These are phyloP conservation scores for Saccharomycopsis javanensis DNA, from an alignment of 805 yeast genomes.

Conservation along the genomic window DNA sequence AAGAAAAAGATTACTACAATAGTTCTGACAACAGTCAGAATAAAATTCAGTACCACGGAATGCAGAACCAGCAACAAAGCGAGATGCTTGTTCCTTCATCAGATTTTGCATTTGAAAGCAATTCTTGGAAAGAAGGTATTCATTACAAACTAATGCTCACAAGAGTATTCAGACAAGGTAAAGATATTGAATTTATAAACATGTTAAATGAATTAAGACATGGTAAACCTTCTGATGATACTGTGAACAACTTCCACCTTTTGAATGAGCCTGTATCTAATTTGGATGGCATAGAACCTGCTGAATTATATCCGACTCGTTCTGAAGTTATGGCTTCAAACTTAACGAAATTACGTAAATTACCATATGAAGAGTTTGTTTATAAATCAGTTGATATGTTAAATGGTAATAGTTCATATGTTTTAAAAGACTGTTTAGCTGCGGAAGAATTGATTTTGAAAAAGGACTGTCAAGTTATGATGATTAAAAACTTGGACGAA, in stretches of 20 bases:
- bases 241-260: slow-evolving; percentile 39
- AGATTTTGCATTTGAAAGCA: slow-evolving; percentile 55
- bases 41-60: not conserved
- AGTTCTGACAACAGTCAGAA: slow-evolving; percentile 14
- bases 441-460: slow-evolving; percentile 49
- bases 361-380: slow-evolving; percentile 35
- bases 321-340: slow-evolving; percentile 64
- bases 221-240: slow-evolving; percentile 44
- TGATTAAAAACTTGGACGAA: slow-evolving; percentile 65
- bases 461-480: slow-evolving; percentile 74
- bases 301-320: slow-evolving; percentile 67
- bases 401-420: slow-evolving; percentile 19
- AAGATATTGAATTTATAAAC: slow-evolving; percentile 56
- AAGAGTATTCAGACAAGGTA: slow-evolving; percentile 68
- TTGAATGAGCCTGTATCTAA: slow-evolving; percentile 43
- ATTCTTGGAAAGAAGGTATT: slow-evolving; percentile 52
- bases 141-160: slow-evolving; percentile 46
- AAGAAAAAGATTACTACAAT: slow-evolving; percentile 23
- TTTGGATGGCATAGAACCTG: slow-evolving; percentile 55
- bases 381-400: slow-evolving; percentile 48
- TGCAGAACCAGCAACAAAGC: slow-evolving; percentile 1
- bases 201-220: slow-evolving; percentile 70
- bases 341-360: slow-evolving; percentile 33
- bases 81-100: slow-evolving; percentile 25
- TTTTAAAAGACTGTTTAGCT: slow-evolving; percentile 42